phyloP scores from a whole-genome alignment of 345 rosid species.

The Eucalyptus brandiana region DNA sequence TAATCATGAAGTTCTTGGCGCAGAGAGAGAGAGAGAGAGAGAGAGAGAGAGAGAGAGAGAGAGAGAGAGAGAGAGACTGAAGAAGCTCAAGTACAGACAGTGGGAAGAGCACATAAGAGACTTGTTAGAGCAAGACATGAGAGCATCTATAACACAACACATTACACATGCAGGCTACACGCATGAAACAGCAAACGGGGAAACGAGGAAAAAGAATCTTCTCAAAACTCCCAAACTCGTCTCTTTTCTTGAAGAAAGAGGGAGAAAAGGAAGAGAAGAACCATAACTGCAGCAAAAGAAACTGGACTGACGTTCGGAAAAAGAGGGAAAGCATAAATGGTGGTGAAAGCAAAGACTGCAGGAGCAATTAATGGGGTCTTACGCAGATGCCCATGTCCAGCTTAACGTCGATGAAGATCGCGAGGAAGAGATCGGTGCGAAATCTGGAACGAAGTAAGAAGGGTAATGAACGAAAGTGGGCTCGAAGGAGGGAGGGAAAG shows the following conservation, averaged over 20 bases:
- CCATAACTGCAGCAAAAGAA: neutral
- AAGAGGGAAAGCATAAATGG: neutral
- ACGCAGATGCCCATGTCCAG: neutral
- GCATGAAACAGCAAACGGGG: neutral
- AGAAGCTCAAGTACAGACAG: neutral
- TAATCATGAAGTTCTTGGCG: neutral
- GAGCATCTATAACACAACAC: neutral
- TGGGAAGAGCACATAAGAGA: neutral
- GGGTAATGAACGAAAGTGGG: too few species aligned
- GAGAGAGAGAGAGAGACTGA: neutral
- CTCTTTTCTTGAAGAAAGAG: neutral
- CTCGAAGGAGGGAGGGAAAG: neutral
- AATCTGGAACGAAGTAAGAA: neutral
- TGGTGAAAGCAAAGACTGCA: neutral
- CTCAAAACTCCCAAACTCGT: neutral
- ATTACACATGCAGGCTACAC: neutral
- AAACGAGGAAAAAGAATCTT: neutral
- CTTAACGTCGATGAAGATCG: neutral
- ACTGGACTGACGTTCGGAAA: neutral
- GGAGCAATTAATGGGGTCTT: neutral
- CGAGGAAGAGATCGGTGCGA: neutral
- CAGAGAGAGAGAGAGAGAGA: neutral
- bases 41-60: neutral
- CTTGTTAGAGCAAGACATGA: neutral
- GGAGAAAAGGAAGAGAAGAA: neutral